These are phyloP conservation scores for Cytospora schulzeri DNA, from an alignment of 2,329 filamentous ascomycete species.

Conservation along the genomic window DNA sequence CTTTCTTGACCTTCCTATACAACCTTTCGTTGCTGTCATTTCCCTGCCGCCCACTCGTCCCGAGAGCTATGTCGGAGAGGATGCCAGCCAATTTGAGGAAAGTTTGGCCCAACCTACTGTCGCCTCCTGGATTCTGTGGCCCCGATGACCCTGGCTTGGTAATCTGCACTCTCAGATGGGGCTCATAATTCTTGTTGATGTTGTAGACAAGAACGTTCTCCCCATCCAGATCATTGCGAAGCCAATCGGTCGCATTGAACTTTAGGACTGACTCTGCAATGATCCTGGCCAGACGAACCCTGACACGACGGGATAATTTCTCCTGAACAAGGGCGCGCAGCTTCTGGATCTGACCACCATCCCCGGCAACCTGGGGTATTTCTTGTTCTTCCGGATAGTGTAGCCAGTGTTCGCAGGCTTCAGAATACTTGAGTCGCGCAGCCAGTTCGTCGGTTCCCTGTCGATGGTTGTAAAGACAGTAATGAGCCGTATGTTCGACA, in stretches of 20 bases:
- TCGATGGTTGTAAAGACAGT: neutral
- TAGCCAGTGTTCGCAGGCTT: neutral
- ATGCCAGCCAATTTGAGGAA: neutral
- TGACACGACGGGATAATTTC: neutral
- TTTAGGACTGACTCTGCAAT: conserved; percentile 1
- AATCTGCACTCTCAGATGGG: neutral
- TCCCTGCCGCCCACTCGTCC: neutral
- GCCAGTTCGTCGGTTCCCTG: neutral
- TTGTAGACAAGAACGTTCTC: neutral
- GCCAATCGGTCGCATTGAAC: neutral
- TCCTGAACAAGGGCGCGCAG: neutral
- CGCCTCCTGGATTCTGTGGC: neutral
- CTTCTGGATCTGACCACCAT: neutral
- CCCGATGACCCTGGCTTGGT: neutral
- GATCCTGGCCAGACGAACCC: neutral
- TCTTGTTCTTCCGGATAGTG: neutral
- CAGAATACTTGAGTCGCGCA: neutral
- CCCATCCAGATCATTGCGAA: neutral
- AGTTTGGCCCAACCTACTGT: neutral
- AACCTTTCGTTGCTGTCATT: neutral
- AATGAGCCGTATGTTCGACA: neutral
- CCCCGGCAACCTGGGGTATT: neutral
- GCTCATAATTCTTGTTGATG: neutral
- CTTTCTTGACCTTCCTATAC: neutral
- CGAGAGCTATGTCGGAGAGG: neutral